Base-by-base conservation (phyloP, 768 basidiomycete genomes). In the Atractiella rhizophila region DNA sequence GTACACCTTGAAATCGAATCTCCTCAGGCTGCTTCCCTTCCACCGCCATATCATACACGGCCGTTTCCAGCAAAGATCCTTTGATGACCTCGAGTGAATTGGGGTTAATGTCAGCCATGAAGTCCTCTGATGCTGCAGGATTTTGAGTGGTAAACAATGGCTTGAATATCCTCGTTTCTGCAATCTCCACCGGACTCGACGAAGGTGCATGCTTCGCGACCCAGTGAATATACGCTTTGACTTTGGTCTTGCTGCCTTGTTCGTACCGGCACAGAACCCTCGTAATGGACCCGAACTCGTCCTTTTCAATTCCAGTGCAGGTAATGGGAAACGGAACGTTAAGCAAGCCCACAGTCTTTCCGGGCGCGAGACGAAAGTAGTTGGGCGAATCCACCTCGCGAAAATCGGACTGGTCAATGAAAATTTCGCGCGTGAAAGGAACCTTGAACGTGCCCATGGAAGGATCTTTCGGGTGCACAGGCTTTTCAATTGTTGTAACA, bases 221-320 rank as follows among this genome's bases (percentile, higher is more conserved):
- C 88, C 88, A 98, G 54, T 96, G 88, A 52, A 96, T 82, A 60
- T 72, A 94, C 24, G 82, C 72, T 56, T 88, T 94, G 11, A 80
- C 77, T 58, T 88, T 94, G 8, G 30, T 19, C 16, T 41, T 33
- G 5, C 27, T 11, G 36, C 38, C 43, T 4, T 37, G 36, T 57
- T 94, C 85, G 25, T 83, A 61, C 39, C 64, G 67, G 58, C 76
- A 80, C 37, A 76, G 57, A 39, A 98, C 68, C 58, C 88, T 83
- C 4, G 64, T 64, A 5, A 91, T 75, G 38, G 70, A 61, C 19
- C 82, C 79, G 0, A 72, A 72, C 3, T 73, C 64, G 58, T 91
- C 75, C 1, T 66, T 73, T 60, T 73, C 74, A 66, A 75, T 79
- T 4, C 78, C 79, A n/a, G 71, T 77, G 59, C 82, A 88, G 19